Base-by-base conservation (phyloP, 2,329 filamentous ascomycete species). In the Venturia effusa region DNA sequence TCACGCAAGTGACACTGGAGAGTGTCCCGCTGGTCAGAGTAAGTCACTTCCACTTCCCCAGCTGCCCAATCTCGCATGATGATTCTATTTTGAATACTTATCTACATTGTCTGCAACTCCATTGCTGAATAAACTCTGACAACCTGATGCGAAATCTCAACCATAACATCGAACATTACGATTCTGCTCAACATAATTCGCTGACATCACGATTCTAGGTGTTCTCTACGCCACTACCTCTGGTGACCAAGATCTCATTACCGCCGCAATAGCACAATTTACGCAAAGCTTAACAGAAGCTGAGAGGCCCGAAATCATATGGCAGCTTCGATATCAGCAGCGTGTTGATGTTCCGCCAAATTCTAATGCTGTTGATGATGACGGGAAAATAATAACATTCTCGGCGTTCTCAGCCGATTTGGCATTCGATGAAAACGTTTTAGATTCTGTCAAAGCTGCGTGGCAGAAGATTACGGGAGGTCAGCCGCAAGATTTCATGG, bases 51-150 rank as follows among this genome's bases (percentile, higher is more conserved):
- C 19, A 66, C 45, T 27, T 48, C 61, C 63, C 45, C 45, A 54
- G 32, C 41, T 39, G 66, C 27, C 40, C n/a, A 48, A 41, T 30
- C 51, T 81, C 83, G 81, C 73, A 88, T 92, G 93, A 97, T 97
- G 92, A 96, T 82, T 77, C 77, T 78, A 83, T 78, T 76, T 78
- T 77, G 83, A 95, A 94, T 90, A 92, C 92, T 97, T 97, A 97
- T 97, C 93, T 97, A 97, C 93, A 97, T 97, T 97, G 92, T 89
- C 93, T 92, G 93, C 51, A 96, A 88, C 79, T 79, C 76, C 83
- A 83, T 88, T 96, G 92, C 95, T 86, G 92, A 94, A 83, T 81
- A 75, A 83, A 84, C 85, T 92, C 88, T 93, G 87, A 93, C 87
- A 90, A 87, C 79, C 91, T 96, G 91, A 95, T 85, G 71, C 78